Evolutionary conservation across 2,329 filamentous ascomycete genomes (phyloP), one percentile per base, ranked within the genome.

Genomic region (Alternaria panax): DNA sequence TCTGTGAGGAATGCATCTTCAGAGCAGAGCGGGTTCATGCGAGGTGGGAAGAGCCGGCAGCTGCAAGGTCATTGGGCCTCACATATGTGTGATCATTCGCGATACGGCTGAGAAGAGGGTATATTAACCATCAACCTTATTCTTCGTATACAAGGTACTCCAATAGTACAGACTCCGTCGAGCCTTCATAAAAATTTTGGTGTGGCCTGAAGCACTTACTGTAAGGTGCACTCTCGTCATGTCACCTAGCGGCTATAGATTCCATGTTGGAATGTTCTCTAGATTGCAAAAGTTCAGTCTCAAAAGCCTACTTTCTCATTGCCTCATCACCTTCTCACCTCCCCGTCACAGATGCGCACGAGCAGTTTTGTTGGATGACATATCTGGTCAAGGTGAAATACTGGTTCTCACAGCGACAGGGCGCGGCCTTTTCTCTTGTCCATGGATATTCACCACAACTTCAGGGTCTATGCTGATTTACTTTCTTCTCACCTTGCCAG

Each of bases 1-100:
- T 66, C 4, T 66, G 63, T 24, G 34, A 47, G n/a, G 65, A 69
- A 47, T 68, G 63, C 36, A 51, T 63, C 4, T 20, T 14, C 1
- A 58, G 59, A 30, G 64, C 60, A 2, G 63, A 66, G 40, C 18
- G 47, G n/a, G 57, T 69, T 32, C 56, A 62, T 45, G 40, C n/a
- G 18, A 58, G 60, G 20, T 68, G 56, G 36, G 38, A 41, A 7
- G n/a, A 5, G 47, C 16, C 16, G 16, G 28, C 28, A 9, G 14
- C 7, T n/a, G 45, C 4, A n/a, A 1, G 7, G 27, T 53, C 51
- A 34, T 53, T 45, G 25, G 27, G 20, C 20, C 38, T 41, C 38
- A 24, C 11, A 24, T 24, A 16, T 8, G 20, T 24, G 7, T 8
- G 20, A 24, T 7, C 20, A 16, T 41, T 12, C 6, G 1, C 38